Evolutionary conservation across 371 early-diverging fungal genomes (phyloP).

Genomic region (Mucor irregularis): DNA sequence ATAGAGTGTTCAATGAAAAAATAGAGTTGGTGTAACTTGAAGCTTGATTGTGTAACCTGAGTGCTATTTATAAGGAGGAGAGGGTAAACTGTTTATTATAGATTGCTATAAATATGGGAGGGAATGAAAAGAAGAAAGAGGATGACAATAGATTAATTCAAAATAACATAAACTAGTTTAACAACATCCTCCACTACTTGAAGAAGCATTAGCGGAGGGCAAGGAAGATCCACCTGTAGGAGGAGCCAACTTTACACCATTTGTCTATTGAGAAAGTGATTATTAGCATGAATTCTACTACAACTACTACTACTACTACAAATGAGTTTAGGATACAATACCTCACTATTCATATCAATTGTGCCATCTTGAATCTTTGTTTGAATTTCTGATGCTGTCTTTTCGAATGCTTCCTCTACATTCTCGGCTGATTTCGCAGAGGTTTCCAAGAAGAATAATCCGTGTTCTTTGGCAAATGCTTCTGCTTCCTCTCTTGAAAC

Average conservation of each 20-base stretch:
- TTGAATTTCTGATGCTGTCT: conserved; percentile 45
- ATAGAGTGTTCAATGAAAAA: too few species aligned
- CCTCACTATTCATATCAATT: conserved; percentile 48
- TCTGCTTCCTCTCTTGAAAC: conserved; percentile 90
- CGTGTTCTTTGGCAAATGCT: conserved; percentile 82
- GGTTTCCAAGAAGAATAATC: conserved; percentile 90
- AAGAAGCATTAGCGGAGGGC: conserved; percentile 45
- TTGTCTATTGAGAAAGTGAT: too few species aligned
- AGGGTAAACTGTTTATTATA: too few species aligned
- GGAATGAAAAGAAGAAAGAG: background rate
- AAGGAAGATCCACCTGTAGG: conserved; percentile 49
- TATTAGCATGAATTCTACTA: too few species aligned
- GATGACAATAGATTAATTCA: too few species aligned
- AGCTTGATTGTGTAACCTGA: conserved; percentile 1
- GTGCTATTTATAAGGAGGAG: background rate
- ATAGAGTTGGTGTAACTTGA: too few species aligned
- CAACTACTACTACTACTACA: too few species aligned
- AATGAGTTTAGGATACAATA: too few species aligned
- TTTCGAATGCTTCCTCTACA: conserved; percentile 73
- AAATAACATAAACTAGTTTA: conserved; percentile 9
- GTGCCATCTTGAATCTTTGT: conserved; percentile 46
- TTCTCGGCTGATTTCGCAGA: conserved; percentile 93
- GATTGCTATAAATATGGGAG: too few species aligned
- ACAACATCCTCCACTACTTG: conserved; percentile 46
- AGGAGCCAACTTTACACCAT: conserved; percentile 49